Base-by-base conservation (phyloP, 805 yeast genomes). In the Myxozyma mucilagina region DNA sequence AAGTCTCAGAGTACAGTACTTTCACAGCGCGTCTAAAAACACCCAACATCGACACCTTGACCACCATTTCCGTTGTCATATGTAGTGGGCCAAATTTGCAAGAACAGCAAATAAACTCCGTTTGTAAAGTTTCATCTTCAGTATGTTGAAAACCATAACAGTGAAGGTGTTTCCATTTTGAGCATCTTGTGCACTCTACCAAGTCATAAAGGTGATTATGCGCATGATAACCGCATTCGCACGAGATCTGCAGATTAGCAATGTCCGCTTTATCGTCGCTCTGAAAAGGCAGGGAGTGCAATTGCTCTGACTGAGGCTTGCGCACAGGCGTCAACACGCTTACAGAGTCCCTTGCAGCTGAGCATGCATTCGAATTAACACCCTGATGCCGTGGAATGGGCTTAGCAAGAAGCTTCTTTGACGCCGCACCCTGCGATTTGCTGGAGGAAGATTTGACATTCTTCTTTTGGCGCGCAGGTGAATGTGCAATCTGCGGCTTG, bases 181-280 rank as follows among this genome's bases (percentile, higher is more conserved):
- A 10, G 53, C 67, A 64, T 18, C 41, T 39, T 3, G 51, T 51
- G 51, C 67, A 64, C 47, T 64, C 67, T 11, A 63, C 65, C 10
- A 60, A 56, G 32, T 56, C 67, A 44, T 38, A 63, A 24, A 35
- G 24, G n/a, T 44, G 63, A 45, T 61, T 57, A 10, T 52, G 53
- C 11, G 35, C 56, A 43, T 54, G 42, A 41, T 54, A 48, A 10
- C 60, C 60, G 31, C 65, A 63, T 31, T 63, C 63, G 58, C 67
- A 63, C n/a, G 54, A 14, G 10, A 53, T 38, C 29, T 34, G 20
- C 24, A 31, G 18, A 16, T 50, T 39, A 34, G 48, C 48, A 20
- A 34, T 44, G 43, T 51, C 49, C 41, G 43, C 56, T 32, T 39
- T 42, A n/a, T 44, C 47, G 57, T 34, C 43, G 29, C 13, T 7